Conservation (phyloP, 192 early-diverging fungal species). For the Rhizophagus clarus region DNA sequence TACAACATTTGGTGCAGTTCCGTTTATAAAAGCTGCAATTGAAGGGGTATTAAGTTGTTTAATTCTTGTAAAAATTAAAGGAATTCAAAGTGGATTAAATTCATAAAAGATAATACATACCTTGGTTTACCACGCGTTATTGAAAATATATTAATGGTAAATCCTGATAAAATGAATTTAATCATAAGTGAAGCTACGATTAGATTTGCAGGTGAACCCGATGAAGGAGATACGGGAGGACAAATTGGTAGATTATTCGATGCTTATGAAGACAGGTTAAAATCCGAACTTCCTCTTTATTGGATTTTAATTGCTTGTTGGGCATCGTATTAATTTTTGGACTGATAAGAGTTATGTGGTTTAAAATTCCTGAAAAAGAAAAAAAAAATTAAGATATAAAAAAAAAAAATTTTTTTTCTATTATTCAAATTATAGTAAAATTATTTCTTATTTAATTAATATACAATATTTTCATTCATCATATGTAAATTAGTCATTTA, state of each 20-base stretch:
- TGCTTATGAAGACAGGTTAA: not conserved
- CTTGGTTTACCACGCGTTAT: conserved; percentile 21
- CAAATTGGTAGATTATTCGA: conserved; percentile 29
- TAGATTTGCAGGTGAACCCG: conserved; percentile 1
- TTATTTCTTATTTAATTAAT: too few relatives aligned
- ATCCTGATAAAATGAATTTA: not conserved
- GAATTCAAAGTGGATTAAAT: conserved; percentile 13
- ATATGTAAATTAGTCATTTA: too few relatives aligned
- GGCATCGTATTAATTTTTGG: too few relatives aligned
- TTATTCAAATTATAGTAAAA: too few relatives aligned
- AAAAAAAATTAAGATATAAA: too few relatives aligned
- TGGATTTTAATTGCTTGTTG: conserved; percentile 13
- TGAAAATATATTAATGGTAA: conserved; percentile 10
- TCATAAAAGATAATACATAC: conserved; percentile 21
- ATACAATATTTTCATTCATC: too few relatives aligned
- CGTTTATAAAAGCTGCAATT: not conserved
- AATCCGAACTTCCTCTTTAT: conserved; percentile 13
- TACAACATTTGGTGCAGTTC: not conserved
- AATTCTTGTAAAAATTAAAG: conserved; percentile 22
- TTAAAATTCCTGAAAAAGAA: too few relatives aligned
- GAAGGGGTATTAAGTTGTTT: conserved; percentile 11
- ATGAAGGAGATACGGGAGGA: not conserved
- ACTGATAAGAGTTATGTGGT: too few relatives aligned
- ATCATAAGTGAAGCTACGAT: not conserved
- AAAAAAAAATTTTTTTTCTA: too few relatives aligned